phyloP scores from a whole-genome alignment of 2,329 filamentous ascomycete species.

The Leptographium lundbergii region DNA sequence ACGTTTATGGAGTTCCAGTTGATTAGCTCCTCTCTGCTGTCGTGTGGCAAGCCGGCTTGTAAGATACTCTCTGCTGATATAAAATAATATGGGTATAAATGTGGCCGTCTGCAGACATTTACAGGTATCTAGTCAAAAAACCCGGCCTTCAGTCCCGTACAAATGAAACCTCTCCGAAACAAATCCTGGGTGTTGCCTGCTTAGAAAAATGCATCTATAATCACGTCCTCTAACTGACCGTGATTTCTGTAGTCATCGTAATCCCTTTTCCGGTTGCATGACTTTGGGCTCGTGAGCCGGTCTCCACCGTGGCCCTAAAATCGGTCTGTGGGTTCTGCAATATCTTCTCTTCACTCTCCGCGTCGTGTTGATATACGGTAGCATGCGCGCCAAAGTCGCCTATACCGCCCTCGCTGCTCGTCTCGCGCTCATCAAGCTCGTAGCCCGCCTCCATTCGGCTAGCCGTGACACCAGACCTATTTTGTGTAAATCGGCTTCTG shows the following conservation, averaged over 20 bases:
- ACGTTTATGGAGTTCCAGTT: too few relatives aligned
- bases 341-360: slow-evolving; percentile 3
- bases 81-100: too few relatives aligned
- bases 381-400: not conserved
- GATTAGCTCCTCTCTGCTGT: too few relatives aligned
- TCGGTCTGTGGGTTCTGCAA: not conserved
- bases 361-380: slow-evolving; percentile 2
- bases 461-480: not conserved
- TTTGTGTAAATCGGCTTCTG: not conserved
- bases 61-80: too few relatives aligned
- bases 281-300: too few relatives aligned
- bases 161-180: too few relatives aligned
- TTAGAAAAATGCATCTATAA: too few relatives aligned
- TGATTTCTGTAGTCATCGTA: not conserved
- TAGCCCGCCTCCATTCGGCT: not conserved
- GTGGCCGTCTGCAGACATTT: too few relatives aligned
- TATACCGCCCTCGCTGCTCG: not conserved
- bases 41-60: too few relatives aligned
- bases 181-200: too few relatives aligned
- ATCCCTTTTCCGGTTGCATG: not conserved
- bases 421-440: slow-evolving; percentile 5
- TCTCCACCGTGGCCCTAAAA: not conserved
- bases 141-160: too few relatives aligned
- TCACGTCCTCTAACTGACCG: not conserved
- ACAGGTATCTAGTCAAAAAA: too few relatives aligned